These are phyloP conservation scores for Schrenkiella parvula DNA, from an alignment of 345 rosid genomes.

Conservation along the genomic window DNA sequence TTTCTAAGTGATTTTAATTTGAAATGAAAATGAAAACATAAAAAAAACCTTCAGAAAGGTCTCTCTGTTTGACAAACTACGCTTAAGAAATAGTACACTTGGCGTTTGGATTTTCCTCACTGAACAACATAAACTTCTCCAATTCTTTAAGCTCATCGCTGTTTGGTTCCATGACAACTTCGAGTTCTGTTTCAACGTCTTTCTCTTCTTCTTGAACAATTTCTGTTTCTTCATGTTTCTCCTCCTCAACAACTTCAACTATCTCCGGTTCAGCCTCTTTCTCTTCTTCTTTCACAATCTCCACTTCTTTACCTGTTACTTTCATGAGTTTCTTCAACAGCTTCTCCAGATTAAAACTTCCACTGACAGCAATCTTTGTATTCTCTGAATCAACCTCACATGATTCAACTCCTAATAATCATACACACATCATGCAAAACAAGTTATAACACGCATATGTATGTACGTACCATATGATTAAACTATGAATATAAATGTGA, in stretches of 20 bases:
- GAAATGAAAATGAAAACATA: background rate
- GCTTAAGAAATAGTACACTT: constrained; percentile 31
- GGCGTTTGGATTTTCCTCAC: constrained; percentile 76
- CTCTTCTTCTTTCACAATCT: constrained; percentile 22
- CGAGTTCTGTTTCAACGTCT: too few species aligned
- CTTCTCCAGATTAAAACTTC: constrained; percentile 49
- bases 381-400: constrained; percentile 46
- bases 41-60: background rate
- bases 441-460: background rate
- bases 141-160: constrained; percentile 23
- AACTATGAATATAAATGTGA: background rate
- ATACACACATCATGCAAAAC: background rate
- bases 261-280: background rate
- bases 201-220: background rate
- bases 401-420: constrained; percentile 50
- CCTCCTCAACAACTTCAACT: background rate
- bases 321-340: constrained; percentile 53
- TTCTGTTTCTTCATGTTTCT: background rate
- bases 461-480: too few species aligned
- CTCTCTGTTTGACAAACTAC: background rate
- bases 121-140: constrained; percentile 38
- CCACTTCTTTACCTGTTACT: constrained; percentile 47
- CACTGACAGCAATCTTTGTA: constrained; percentile 48
- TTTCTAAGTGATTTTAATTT: background rate
- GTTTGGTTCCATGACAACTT: background rate